Evolutionary conservation across 2,329 filamentous ascomycete genomes (phyloP), one percentile per base, ranked within the genome.

Genomic region (Orbilia quercus): DNA sequence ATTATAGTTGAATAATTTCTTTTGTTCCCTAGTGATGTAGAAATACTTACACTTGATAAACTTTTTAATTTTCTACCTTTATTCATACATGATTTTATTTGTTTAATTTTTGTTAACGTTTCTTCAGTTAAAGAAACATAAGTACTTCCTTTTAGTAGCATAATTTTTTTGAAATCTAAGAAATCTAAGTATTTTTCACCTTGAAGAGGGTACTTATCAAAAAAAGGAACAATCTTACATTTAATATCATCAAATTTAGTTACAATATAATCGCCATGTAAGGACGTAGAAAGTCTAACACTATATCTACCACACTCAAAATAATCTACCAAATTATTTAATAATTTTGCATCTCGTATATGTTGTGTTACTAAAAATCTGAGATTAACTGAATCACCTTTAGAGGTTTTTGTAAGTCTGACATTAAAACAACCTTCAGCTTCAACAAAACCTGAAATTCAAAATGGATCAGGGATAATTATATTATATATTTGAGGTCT

Each of bases 181-280:
- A n/a, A n/a, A n/a, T n/a, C n/a, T n/a, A n/a, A n/a, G n/a, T n/a
- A n/a, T n/a, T n/a, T n/a, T n/a, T n/a, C n/a, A n/a, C n/a, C n/a
- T n/a, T n/a, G n/a, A n/a, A n/a, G n/a, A n/a, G n/a, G n/a, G n/a
- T n/a, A n/a, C n/a, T n/a, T n/a, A n/a, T n/a, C 44, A n/a, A 59
- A 59, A n/a, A 67, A 48, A 18, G 22, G 25, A 44, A 48, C 11
- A 70, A 69, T 44, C 22, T 62, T 69, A 14, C 50, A 18, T 9
- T 42, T 16, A 48, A 62, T 53, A 47, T 62, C 44, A 63, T 20
- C n/a, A 14, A 34, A 34, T 31, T 60, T 45, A 47, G 45, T 63
- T 48, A 60, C 63, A 23, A 44, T 44, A 36, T 22, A 69, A 34
- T 59, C 58, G n/a, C n/a, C n/a, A n/a, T n/a, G n/a, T n/a, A n/a